Percentiles rank a stretch among this genome's conserved stretches.
Conservation (phyloP, 1,284 basidiomycete genomes). For the Pisolithus thermaeus region DNA sequence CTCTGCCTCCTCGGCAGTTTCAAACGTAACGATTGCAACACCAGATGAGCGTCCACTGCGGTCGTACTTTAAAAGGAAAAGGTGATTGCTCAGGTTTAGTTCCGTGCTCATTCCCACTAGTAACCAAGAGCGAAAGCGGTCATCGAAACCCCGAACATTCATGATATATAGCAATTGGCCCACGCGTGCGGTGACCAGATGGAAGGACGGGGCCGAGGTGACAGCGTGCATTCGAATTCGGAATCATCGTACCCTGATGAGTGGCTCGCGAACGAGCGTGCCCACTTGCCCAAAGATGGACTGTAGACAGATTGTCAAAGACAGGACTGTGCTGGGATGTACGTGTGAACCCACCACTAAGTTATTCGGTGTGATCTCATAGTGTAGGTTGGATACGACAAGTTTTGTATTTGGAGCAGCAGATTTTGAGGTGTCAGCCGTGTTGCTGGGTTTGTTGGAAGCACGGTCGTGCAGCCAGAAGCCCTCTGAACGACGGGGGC, state of each 20-base stretch:
- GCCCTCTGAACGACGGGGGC: conserved; percentile 40
- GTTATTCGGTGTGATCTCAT: conserved; percentile 87
- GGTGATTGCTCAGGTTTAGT: conserved; percentile 30
- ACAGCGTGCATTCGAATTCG: conserved; percentile 50
- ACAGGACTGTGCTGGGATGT: not conserved
- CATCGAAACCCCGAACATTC: conserved; percentile 26
- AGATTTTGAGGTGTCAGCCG: conserved; percentile 21
- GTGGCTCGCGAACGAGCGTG: conserved; percentile 85
- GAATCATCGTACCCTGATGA: conserved; percentile 89
- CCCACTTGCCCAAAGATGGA: conserved; percentile 90
- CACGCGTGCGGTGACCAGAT: conserved; percentile 28
- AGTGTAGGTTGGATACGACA: conserved; percentile 86
- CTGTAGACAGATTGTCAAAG: conserved; percentile 35
- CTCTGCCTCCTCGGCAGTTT: conserved; percentile 73
- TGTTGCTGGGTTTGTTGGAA: conserved; percentile 25
- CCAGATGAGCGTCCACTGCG: conserved; percentile 91
- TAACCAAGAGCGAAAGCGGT: conserved; percentile 39
- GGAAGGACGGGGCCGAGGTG: conserved; percentile 23
- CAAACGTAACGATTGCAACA: conserved; percentile 77
- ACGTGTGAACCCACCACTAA: conserved; percentile 58
- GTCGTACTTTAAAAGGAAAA: conserved; percentile 74
- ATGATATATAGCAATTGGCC: conserved; percentile 19
- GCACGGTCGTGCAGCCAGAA: conserved; percentile 73
- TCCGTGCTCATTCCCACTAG: conserved; percentile 28
- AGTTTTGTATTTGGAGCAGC: conserved; percentile 53